Percentiles rank a stretch among this genome's conserved stretches.
Conservation (phyloP, 192 early-diverging fungal genomes). For the Coemansia sp. region DNA sequence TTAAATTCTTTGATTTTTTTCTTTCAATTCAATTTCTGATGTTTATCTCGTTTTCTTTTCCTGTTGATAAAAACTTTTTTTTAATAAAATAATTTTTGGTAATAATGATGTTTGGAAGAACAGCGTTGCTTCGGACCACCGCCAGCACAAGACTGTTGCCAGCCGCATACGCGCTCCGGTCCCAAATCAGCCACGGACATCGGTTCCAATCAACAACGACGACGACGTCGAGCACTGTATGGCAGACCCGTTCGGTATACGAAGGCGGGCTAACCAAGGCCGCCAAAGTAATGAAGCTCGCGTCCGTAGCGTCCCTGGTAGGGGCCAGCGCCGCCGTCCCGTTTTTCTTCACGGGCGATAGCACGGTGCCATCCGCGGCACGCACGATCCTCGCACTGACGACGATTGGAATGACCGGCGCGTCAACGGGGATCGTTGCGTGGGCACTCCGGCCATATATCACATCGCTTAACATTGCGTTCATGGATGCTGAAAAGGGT, state of each 20-base stretch:
- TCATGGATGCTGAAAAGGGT: background rate
- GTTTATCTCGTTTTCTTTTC: too few species aligned
- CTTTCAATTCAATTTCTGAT: too few species aligned
- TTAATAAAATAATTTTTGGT: background rate
- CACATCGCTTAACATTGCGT: slow-evolving; percentile 8
- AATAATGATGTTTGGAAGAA: background rate
- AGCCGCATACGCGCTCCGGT: background rate
- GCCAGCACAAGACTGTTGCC: background rate
- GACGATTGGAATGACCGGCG: slow-evolving; percentile 43
- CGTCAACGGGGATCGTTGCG: slow-evolving; percentile 33
- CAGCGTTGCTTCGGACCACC: background rate
- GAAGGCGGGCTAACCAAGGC: slow-evolving; percentile 38
- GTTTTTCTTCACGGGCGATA: slow-evolving; percentile 40
- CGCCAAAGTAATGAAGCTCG: slow-evolving; percentile 47
- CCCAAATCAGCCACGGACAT: background rate
- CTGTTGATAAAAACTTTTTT: background rate
- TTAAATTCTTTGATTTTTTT: background rate
- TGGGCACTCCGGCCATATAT: slow-evolving; percentile 46
- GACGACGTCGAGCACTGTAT: too few species aligned
- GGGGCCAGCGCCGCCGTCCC: slow-evolving; percentile 41
- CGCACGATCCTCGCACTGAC: slow-evolving; percentile 38
- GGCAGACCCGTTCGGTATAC: slow-evolving; percentile 13
- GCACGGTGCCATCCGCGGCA: slow-evolving; percentile 38
- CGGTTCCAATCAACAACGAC: slow-evolving; percentile 2
- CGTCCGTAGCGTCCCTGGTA: slow-evolving; percentile 39